These are phyloP conservation scores for Azolla pinnata DNA, from an alignment of 75 land plant genomes.

Conservation along the genomic window DNA sequence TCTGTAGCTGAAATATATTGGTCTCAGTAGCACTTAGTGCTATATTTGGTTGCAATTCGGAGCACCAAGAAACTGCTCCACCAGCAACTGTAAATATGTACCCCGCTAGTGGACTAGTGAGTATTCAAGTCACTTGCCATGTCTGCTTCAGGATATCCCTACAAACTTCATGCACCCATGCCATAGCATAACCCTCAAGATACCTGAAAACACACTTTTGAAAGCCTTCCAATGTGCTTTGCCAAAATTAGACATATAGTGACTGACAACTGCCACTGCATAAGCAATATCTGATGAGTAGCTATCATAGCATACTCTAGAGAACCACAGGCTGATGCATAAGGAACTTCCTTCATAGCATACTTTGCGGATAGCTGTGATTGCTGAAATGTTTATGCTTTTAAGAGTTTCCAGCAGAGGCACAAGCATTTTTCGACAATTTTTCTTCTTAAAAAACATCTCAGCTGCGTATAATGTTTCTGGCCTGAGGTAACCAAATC, in stretches of 20 bases:
- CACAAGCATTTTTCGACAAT: not conserved
- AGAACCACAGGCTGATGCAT: slow-evolving; percentile 21
- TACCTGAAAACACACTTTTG: slow-evolving; percentile 16
- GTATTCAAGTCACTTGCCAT: slow-evolving; percentile 7
- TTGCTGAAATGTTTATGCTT: slow-evolving; percentile 3
- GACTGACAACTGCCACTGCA: slow-evolving; percentile 7
- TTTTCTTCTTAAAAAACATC: not conserved
- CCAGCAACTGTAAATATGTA: slow-evolving; percentile 6
- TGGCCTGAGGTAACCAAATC: slow-evolving; percentile 5
- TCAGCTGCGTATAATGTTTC: slow-evolving; percentile 8
- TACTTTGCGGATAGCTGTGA: not conserved
- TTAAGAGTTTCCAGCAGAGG: not conserved
- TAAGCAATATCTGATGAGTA: slow-evolving; percentile 10
- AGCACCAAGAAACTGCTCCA: slow-evolving; percentile 3
- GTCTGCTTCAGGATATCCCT: slow-evolving; percentile 3
- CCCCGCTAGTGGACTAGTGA: not conserved
- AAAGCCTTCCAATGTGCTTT: slow-evolving; percentile 19
- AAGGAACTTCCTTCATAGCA: no score
- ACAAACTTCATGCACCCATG: not conserved
- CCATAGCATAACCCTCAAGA: slow-evolving; percentile 11
- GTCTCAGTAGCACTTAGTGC: slow-evolving; percentile 5
- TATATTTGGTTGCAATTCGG: slow-evolving; percentile 1
- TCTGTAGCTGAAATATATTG: slow-evolving; percentile 3
- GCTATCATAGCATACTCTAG: slow-evolving; percentile 13
- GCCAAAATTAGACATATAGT: slow-evolving; percentile 15